Evolutionary conservation across 2,329 filamentous ascomycete species (phyloP).

Genomic region (Cercospora zeae-maydis): DNA sequence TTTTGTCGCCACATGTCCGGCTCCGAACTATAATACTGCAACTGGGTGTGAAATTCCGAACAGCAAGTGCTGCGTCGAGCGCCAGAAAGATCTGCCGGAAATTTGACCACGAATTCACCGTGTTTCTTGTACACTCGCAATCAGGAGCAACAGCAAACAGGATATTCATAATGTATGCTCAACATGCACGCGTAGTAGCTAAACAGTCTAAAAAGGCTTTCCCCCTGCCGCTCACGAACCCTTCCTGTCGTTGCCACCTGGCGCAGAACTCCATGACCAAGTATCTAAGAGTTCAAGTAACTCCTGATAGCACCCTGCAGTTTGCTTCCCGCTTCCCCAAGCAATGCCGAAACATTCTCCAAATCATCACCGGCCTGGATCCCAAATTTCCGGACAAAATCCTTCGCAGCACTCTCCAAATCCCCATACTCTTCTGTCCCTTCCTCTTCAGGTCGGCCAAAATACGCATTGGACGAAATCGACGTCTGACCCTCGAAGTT

Average conservation of each 20-base stretch:
- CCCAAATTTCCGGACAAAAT: conserved; percentile 92
- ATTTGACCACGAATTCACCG: too few species aligned
- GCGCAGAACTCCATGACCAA: neutral
- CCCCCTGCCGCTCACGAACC: neutral
- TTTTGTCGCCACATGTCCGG: neutral
- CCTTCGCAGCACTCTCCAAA: conserved; percentile 87
- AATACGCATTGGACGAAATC: conserved; percentile 97
- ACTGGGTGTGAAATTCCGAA: neutral
- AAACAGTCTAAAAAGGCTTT: neutral
- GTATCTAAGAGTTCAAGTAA: conserved; percentile 32
- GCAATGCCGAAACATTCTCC: conserved; percentile 77
- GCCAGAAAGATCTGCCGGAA: too few species aligned
- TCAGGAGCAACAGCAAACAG: neutral
- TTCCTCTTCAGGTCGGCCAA: conserved; percentile 75
- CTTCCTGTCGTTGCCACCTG: neutral
- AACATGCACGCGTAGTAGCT: neutral
- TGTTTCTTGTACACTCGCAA: neutral
- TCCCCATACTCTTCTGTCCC: conserved; percentile 72
- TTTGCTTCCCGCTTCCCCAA: conserved; percentile 80
- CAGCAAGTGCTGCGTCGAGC: too few species aligned
- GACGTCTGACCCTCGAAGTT: conserved; percentile 88
- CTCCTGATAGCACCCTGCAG: conserved; percentile 63
- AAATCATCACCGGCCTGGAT: conserved; percentile 94
- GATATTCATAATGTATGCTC: neutral
- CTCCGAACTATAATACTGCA: neutral